A percentile compares a stretch with the other conserved stretches of the same genome.
Conservation (phyloP, 306 rosid genomes). For the Lathyrus aphaca region DNA sequence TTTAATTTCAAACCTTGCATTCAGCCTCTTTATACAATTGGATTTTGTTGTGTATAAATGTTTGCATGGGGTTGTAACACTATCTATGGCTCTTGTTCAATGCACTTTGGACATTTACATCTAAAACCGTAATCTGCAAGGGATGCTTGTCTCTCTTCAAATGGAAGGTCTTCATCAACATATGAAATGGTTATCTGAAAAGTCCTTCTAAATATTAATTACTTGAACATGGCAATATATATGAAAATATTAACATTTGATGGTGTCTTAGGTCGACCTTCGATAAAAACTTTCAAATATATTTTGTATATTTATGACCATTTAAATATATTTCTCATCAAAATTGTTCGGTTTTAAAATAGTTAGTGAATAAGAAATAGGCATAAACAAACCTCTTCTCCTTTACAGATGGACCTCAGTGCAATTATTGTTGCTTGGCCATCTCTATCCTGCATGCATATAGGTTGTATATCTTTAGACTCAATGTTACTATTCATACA, state of each 20-base stretch:
- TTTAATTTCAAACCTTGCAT: too few species aligned
- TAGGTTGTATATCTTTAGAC: constrained; percentile 23
- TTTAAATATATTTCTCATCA: not conserved
- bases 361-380: not conserved
- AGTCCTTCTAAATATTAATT: constrained; percentile 31
- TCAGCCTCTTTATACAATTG: not conserved
- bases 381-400: constrained; percentile 73
- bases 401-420: constrained; percentile 60
- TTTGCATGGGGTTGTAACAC: not conserved
- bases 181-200: constrained; percentile 93
- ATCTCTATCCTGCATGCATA: constrained; percentile 74
- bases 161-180: constrained; percentile 83
- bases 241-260: not conserved
- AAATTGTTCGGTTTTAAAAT: constrained; percentile 10
- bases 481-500: constrained; percentile 9
- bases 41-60: not conserved
- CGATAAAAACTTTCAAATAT: not conserved
- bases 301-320: not conserved
- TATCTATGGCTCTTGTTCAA: constrained; percentile 51
- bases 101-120: constrained; percentile 76
- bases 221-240: constrained; percentile 31
- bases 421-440: constrained; percentile 92
- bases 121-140: constrained; percentile 87
- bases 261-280: not conserved
- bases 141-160: constrained; percentile 71